Base-by-base conservation (phyloP, 1,284 basidiomycete species). In the Fistulinella staudtii region DNA sequence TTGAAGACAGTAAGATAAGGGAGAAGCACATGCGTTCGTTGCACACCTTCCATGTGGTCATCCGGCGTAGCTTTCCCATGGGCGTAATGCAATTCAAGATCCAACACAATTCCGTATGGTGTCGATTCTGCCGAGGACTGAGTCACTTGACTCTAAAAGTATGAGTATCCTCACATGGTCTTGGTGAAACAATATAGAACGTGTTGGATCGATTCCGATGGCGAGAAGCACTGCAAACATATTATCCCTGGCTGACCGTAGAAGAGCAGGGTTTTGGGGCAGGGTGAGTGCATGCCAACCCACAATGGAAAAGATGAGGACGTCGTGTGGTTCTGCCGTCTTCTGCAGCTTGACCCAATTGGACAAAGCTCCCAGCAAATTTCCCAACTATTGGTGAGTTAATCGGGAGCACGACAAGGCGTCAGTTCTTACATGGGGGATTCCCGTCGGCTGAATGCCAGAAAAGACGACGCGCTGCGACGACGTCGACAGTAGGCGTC, bases 1-100 rank as follows among this genome's bases (percentile, higher is more conserved):
- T 91, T 59, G 20, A 21, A 47, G 18, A 18, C 8, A 25, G 23
- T 59, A 39, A 53, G 46, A 43, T 8, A 2, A n/a, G 21, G 13
- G 3, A 8, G 35, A 24, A 9, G 1, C 30, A 29, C 6, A 28
- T 4, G 30, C 23, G 31, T 14, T 14, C 33, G n/a, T 20, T 21
- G 22, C 72, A 25, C 46, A 85, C 89, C 77, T 95, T 97, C 93
- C 93, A 97, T 0, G 92, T 94, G 2, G 93, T 96, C 93, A 96
- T 95, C 31, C 93, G 72, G 29, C 82, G 77, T 9, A 98, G 69
- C 54, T 82, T 83, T 7, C 93, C 92, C 35, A 95, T 76, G 0
- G 90, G 81, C 0, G 90, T 85, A 30, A 93, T 68, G 54, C 93
- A 95, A 53, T 82, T 89, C 41, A 98, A 65, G 45, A 93, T 80